A percentile compares a stretch with the other conserved stretches of the same genome.
Conservation (phyloP, 2,329 filamentous ascomycete species). For the Myriosclerotinia scirpicola region DNA sequence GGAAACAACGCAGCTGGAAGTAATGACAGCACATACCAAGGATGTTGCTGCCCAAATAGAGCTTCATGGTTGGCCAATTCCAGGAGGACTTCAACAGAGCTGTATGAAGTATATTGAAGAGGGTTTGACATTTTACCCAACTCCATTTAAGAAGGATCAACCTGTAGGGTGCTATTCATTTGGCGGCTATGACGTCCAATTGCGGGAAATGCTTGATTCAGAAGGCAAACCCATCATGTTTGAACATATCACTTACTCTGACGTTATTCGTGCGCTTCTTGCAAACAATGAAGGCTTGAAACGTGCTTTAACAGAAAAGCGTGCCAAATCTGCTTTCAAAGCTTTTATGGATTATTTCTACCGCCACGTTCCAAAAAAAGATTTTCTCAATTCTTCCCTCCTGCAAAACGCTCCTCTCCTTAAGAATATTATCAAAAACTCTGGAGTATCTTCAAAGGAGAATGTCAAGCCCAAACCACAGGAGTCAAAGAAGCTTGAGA, state of each 20-base stretch:
- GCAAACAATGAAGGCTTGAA: slow-evolving; percentile 18
- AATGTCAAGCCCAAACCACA: not conserved
- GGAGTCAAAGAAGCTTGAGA: not conserved
- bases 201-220: slow-evolving; percentile 7
- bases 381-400: not conserved
- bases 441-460: not conserved
- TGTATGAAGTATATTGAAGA: slow-evolving; percentile 2
- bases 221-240: slow-evolving; percentile 23
- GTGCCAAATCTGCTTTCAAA: slow-evolving; percentile 22
- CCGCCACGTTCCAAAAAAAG: slow-evolving; percentile 10
- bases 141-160: not conserved
- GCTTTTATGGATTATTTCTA: slow-evolving; percentile 21
- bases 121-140: slow-evolving; percentile 14
- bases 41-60: slow-evolving; percentile 8
- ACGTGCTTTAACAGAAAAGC: slow-evolving; percentile 9
- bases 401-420: not conserved
- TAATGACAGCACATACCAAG: slow-evolving; percentile 9
- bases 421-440: not conserved
- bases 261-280: slow-evolving; percentile 21
- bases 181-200: not conserved
- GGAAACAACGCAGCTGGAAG: not conserved
- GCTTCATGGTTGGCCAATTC: slow-evolving; percentile 22
- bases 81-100: slow-evolving; percentile 12
- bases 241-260: slow-evolving; percentile 21
- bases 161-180: slow-evolving; percentile 6